A percentile compares a stretch with the other conserved stretches of the same genome.
Conservation (phyloP, 305 asterid species). For the Caryopteris hybrid region DNA sequence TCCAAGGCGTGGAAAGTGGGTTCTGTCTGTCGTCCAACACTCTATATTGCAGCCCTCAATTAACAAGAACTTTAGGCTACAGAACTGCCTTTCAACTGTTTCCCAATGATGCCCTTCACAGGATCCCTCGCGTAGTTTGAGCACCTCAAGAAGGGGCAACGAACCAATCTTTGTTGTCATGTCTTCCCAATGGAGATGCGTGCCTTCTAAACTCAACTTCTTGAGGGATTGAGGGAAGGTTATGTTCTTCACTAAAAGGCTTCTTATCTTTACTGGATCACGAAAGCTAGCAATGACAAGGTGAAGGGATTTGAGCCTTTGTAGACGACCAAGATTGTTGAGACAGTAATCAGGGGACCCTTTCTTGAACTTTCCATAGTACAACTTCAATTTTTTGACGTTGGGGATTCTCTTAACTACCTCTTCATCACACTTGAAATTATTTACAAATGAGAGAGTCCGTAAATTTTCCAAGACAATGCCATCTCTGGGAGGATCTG, state of each 20-base stretch:
- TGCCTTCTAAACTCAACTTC: not conserved
- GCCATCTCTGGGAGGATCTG: not conserved
- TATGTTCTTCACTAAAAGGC: not conserved
- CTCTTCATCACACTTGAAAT: too few relatives aligned
- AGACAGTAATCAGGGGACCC: not conserved
- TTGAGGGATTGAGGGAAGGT: constrained; percentile 4
- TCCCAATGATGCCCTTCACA: not conserved
- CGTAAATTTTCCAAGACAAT: too few relatives aligned
- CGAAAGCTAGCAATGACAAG: not conserved
- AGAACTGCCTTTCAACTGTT: not conserved
- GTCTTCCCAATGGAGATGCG: too few relatives aligned
- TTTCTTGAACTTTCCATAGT: not conserved
- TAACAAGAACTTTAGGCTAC: not conserved
- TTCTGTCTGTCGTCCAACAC: too few relatives aligned
- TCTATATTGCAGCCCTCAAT: too few relatives aligned
- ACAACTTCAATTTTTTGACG: too few relatives aligned
- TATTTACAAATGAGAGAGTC: too few relatives aligned
- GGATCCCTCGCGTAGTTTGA: too few relatives aligned
- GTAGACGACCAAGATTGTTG: not conserved
- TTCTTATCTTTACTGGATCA: not conserved
- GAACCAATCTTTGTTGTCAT: too few relatives aligned
- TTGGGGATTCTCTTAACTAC: too few relatives aligned
- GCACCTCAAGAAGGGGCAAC: too few relatives aligned
- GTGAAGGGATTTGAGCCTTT: not conserved
- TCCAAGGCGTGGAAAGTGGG: too few relatives aligned